phyloP scores from a whole-genome alignment of 768 basidiomycete species.

The Amanita inopinata region DNA sequence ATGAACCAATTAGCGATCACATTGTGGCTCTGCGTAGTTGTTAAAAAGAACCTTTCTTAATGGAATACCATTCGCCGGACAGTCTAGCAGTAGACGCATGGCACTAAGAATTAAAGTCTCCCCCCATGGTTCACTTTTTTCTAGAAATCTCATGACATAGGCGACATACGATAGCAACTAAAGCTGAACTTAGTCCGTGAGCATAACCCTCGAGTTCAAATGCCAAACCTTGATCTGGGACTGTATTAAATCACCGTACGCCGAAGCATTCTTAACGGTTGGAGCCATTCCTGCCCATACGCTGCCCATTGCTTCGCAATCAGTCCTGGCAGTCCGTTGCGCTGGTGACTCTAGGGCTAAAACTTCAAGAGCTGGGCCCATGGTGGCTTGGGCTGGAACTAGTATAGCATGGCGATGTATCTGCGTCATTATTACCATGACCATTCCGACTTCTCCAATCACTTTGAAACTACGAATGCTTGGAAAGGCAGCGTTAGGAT shows the following conservation, averaged over 20 bases:
- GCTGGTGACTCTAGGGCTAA: slow-evolving; percentile 73
- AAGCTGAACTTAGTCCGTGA: slow-evolving; percentile 7
- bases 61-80: slow-evolving; percentile 75
- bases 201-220: not conserved
- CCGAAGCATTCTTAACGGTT: slow-evolving; percentile 57
- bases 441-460: slow-evolving; percentile 86
- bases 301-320: slow-evolving; percentile 72
- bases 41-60: slow-evolving; percentile 88
- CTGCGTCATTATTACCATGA: slow-evolving; percentile 86
- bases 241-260: slow-evolving; percentile 77
- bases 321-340: slow-evolving; percentile 67
- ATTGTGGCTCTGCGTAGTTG: too few relatives aligned
- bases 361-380: slow-evolving; percentile 72
- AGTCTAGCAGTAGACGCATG: slow-evolving; percentile 87
- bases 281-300: slow-evolving; percentile 79
- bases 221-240: slow-evolving; percentile 80
- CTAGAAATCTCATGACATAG: slow-evolving; percentile 69
- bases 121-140: slow-evolving; percentile 60
- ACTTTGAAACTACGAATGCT: slow-evolving; percentile 88
- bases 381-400: slow-evolving; percentile 56
- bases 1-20: slow-evolving; percentile 12
- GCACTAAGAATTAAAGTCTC: slow-evolving; percentile 74
- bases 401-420: slow-evolving; percentile 58
- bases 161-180: slow-evolving; percentile 90
- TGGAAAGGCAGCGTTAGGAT: slow-evolving; percentile 50